Evolutionary conservation across 2,329 filamentous ascomycete genomes (phyloP).

Genomic region (Verticillium tricorpus): DNA sequence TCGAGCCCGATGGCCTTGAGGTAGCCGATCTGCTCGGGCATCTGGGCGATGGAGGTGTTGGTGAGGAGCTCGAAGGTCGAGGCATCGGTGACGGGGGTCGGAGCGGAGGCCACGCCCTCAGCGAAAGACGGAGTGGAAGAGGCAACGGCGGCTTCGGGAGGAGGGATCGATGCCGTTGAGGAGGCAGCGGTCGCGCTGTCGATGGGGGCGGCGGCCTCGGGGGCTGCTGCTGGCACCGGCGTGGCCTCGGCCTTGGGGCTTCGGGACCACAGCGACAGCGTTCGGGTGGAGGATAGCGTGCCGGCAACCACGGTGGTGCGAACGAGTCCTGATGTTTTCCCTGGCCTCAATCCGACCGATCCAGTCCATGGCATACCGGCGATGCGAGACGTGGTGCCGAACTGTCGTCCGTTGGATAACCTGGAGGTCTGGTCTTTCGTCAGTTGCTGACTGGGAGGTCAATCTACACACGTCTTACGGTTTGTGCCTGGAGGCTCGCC

Average conservation of each 20-base stretch:
- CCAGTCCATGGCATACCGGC: constrained; percentile 3
- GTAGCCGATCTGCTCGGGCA: constrained; percentile 77
- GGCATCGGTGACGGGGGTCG: constrained; percentile 19
- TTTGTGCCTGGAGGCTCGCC: constrained; percentile 21
- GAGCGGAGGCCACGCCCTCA: constrained; percentile 6
- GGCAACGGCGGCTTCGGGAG: constrained; percentile 13
- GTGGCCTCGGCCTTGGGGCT: constrained; percentile 3
- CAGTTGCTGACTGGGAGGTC: neutral
- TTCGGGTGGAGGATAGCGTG: neutral
- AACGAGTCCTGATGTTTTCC: neutral
- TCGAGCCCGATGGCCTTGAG: constrained; percentile 79
- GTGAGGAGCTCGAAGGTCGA: constrained; percentile 17
- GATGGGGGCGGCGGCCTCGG: constrained; percentile 10
- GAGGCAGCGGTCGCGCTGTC: constrained; percentile 14
- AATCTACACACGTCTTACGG: constrained; percentile 16
- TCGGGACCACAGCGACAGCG: constrained; percentile 4
- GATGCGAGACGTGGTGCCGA: constrained; percentile 25
- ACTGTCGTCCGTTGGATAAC: constrained; percentile 28
- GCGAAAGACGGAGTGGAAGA: constrained; percentile 15
- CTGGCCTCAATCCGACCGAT: neutral
- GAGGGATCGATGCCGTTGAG: constrained; percentile 7
- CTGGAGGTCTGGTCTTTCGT: constrained; percentile 12
- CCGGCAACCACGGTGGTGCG: neutral
- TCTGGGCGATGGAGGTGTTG: constrained; percentile 44
- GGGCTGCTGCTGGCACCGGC: constrained; percentile 10